Conservation (phyloP, 2,329 filamentous ascomycete genomes). For the Diaporthe destruens region DNA sequence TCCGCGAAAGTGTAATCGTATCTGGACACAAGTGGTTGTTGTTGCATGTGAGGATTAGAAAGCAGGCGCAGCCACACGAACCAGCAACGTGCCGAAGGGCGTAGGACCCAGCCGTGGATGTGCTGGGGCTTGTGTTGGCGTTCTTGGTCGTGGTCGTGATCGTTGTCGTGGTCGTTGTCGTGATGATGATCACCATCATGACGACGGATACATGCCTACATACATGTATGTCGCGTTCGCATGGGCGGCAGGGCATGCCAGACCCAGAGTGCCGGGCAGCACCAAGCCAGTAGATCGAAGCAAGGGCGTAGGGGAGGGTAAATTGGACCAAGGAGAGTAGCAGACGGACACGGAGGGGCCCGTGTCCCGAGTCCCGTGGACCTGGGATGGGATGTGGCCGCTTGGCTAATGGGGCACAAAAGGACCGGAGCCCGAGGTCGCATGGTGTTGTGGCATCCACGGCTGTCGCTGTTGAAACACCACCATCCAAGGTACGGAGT, state of each 20-base stretch:
- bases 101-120: not conserved
- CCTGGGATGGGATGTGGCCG: too few relatives aligned
- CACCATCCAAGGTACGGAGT: too few relatives aligned
- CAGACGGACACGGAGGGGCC: slow-evolving; percentile 2
- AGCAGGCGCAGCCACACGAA: not conserved
- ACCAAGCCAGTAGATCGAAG: not conserved
- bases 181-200: not conserved
- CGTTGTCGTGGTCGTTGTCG: too few relatives aligned
- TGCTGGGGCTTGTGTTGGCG: not conserved
- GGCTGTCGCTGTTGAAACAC: slow-evolving; percentile 1
- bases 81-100: slow-evolving; percentile 6
- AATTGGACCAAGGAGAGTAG: too few relatives aligned
- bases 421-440: slow-evolving; percentile 9
- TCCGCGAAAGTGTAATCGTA: not conserved
- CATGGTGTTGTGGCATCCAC: not conserved
- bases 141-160: slow-evolving; percentile 3
- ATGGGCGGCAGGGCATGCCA: not conserved
- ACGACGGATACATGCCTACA: too few relatives aligned
- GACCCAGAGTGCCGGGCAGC: not conserved
- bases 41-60: slow-evolving; percentile 1
- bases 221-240: not conserved
- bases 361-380: not conserved
- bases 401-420: slow-evolving; percentile 2
- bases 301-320: slow-evolving; percentile 7
- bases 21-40: not conserved